These are phyloP conservation scores for Ceratocystis albifundus DNA, from an alignment of 2,329 filamentous ascomycete genomes.

Conservation along the genomic window DNA sequence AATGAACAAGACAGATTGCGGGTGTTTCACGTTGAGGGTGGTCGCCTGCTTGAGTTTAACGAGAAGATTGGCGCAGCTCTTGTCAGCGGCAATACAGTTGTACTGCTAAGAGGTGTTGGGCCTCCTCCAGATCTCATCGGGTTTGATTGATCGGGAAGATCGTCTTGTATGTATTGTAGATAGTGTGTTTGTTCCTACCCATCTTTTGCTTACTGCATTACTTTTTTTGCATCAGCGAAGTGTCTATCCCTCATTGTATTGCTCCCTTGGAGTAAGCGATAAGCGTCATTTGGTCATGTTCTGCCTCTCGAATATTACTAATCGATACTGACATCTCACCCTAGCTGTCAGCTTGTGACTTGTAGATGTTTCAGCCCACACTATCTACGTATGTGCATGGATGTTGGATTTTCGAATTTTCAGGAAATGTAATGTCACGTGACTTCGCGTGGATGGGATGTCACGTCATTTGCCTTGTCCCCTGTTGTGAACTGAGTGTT, in stretches of 20 bases:
- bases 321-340: neutral
- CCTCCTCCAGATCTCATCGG: constrained; percentile 64
- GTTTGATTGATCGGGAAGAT: constrained; percentile 27
- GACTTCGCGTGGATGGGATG: constrained; percentile 15
- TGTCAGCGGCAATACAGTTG: constrained; percentile 77
- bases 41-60: constrained; percentile 71
- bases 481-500: no score
- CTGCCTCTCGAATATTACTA: neutral
- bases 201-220: neutral
- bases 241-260: neutral
- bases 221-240: neutral
- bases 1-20: constrained; percentile 69
- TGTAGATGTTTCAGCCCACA: neutral
- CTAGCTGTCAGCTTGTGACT: neutral
- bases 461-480: neutral
- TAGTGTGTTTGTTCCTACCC: neutral
- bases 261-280: neutral
- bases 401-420: neutral
- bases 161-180: neutral
- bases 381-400: neutral
- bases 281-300: neutral
- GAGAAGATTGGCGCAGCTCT: constrained; percentile 69
- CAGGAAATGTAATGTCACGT: constrained; percentile 10
- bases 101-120: constrained; percentile 74
- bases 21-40: constrained; percentile 88